Evolutionary conservation across 2,329 filamentous ascomycete genomes (phyloP), one percentile per base, ranked within the genome.

Genomic region (Scytalidium lignicola): DNA sequence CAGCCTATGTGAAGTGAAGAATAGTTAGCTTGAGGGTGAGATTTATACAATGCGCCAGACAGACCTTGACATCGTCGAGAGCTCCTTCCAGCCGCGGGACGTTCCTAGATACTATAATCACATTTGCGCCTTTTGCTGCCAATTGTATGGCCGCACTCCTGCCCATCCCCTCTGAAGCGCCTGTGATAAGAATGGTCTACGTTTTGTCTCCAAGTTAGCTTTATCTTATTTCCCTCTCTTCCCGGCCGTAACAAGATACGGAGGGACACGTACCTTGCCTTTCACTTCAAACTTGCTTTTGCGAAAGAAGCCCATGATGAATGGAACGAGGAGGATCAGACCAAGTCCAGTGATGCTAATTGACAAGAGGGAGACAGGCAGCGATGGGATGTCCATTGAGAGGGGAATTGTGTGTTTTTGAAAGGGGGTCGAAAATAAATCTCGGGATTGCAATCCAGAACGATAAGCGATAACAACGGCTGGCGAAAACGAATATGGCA

Each of bases 151-250:
- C 90, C 18, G 85, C 80, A 46, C 82, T 82, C 58, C 84, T 82
- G 51, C 93, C 93, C 86, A 96, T 89, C 50, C 93, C 93, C 64
- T 96, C 88, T 0, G 93, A 96, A 26, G 85, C 90, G 43, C 93
- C 93, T 0, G 93, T 99, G 46, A 99, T 74, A 48, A 97, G 74
- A 46, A 95, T 77, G 2, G 91, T 96, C 90, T 96, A 58, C 10
- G 10, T 26, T 9, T 47, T 52, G 51, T 7, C 32, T 49, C 9
- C 48, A 10, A 47, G 51, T 60, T 20, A 58, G 50, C 10, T 21
- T 44, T 39, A n/a, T n/a, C n/a, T n/a, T n/a, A n/a, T n/a, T n/a
- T 12, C 21, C 46, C 48, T 28, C 22, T 26, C 12, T 26, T 6
- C 44, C 22, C 10, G n/a, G n/a, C 17, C 39, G n/a, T 50, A 47